phyloP scores from a whole-genome alignment of 495 filamentous ascomycete species.

The Entonaema liquescens region DNA sequence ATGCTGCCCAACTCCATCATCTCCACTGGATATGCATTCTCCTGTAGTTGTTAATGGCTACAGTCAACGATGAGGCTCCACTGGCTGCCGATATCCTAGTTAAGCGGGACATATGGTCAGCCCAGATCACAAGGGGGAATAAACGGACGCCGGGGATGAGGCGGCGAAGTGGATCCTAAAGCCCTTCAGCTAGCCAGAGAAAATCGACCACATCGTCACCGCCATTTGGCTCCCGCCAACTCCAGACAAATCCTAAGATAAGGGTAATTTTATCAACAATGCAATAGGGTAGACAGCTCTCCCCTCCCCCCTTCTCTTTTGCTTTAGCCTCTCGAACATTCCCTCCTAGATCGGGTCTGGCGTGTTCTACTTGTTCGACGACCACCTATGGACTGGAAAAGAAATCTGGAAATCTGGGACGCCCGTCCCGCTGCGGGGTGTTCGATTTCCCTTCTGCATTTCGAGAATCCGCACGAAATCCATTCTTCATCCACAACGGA shows the following conservation, averaged over 20 bases:
- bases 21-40: constrained; percentile 45
- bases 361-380: constrained; percentile 29
- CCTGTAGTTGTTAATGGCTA: constrained; percentile 44
- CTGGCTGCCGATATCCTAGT: constrained; percentile 39
- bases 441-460: constrained; percentile 10
- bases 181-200: constrained; percentile 41
- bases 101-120: constrained; percentile 36
- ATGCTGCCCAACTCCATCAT: constrained; percentile 49
- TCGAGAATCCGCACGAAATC: background rate
- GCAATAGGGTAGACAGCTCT: background rate
- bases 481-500: constrained; percentile 1
- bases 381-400: background rate
- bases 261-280: constrained; percentile 28
- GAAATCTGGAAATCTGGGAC: constrained; percentile 1
- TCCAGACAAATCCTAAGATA: constrained; percentile 27
- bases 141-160: constrained; percentile 42
- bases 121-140: constrained; percentile 39
- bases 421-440: constrained; percentile 25
- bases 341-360: constrained; percentile 31
- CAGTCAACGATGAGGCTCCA: constrained; percentile 34
- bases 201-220: constrained; percentile 49
- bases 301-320: background rate
- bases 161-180: constrained; percentile 43
- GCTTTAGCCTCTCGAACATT: constrained; percentile 14
- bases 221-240: constrained; percentile 42